Evolutionary conservation across 2,329 filamentous ascomycete genomes (phyloP), one percentile per base, ranked within the genome.

Genomic region (Xylogone sp.): DNA sequence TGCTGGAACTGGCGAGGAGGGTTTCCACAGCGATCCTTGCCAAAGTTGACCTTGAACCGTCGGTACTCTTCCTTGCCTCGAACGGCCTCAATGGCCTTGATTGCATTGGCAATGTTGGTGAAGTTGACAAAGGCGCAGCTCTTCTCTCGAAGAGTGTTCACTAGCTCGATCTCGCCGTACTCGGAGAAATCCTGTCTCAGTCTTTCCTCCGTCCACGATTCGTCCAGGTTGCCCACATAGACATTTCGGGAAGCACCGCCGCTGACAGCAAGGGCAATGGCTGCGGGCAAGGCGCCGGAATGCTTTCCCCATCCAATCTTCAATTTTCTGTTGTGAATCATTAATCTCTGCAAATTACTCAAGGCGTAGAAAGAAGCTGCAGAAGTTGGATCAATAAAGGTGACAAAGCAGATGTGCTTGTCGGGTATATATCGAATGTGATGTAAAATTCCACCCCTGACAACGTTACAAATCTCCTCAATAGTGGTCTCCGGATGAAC

Each of bases 271-370:
- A 99, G 77, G 19, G 94, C 93, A 67, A 99, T 97, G 7, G 94
- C 94, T 19, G 94, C 92, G 39, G 94, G 94, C 21, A 99, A 83
- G 60, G 92, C 93, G 54, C 94, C 94, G 3, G 94, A 99, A 72
- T 99, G 94, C 78, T 99, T 99, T 58, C 94, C 94, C 94, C 94
- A 99, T 59, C 94, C 94, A 68, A 99, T 97, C 81, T 99, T 99
- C 60, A 99, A 78, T 49, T 94, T 86, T 57, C 94, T 84, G 74
- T 99, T 99, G 75, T 99, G 94, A 63, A 99, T 99, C 94, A 99
- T 99, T 59, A 99, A 76, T 20, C 94, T 94, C 69, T 99, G 94
- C 22, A 99, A 78, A 72, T 97, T 97, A 80, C 92, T 97, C 54
- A 99, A 77, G 42, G 94, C 94, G 64, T 97, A 99, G 76, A 99